Evolutionary conservation across 495 filamentous ascomycete species (phyloP).

Genomic region (Lepraria neglecta): DNA sequence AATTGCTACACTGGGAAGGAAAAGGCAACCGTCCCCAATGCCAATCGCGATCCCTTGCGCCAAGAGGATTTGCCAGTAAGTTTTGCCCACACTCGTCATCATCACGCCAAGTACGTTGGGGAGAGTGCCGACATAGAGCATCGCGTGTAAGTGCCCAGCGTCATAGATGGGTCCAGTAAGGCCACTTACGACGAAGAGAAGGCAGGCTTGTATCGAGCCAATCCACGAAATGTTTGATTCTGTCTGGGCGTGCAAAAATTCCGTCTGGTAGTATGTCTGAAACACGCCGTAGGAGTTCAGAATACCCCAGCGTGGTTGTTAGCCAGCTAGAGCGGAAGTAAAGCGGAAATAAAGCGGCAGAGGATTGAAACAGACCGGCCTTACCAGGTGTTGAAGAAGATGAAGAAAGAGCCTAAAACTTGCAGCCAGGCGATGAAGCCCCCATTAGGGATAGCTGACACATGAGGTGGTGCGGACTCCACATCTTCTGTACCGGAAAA

Average conservation of each 20-base stretch:
- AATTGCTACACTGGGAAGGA: conserved; percentile 50
- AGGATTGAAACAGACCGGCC: conserved; percentile 16
- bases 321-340: background rate
- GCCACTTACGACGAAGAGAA: conserved; percentile 58
- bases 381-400: conserved; percentile 42
- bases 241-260: conserved; percentile 1
- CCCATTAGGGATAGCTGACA: conserved; percentile 25
- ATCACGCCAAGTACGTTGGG: conserved; percentile 61
- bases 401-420: conserved; percentile 28
- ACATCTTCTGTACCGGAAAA: too few species aligned
- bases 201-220: conserved; percentile 62
- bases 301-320: conserved; percentile 11
- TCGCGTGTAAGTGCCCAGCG: conserved; percentile 53
- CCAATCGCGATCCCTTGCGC: conserved; percentile 51
- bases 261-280: conserved; percentile 38
- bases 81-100: conserved; percentile 56
- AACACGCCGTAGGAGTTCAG: conserved; percentile 30
- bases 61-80: conserved; percentile 56
- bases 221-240: conserved; percentile 47
- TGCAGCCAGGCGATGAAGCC: conserved; percentile 33
- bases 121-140: conserved; percentile 51
- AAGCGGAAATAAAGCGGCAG: background rate
- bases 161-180: conserved; percentile 64
- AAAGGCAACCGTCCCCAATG: conserved; percentile 43
- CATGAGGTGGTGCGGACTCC: too few species aligned